Conservation (phyloP, 768 basidiomycete genomes). For the Leccinum uliginosum region DNA sequence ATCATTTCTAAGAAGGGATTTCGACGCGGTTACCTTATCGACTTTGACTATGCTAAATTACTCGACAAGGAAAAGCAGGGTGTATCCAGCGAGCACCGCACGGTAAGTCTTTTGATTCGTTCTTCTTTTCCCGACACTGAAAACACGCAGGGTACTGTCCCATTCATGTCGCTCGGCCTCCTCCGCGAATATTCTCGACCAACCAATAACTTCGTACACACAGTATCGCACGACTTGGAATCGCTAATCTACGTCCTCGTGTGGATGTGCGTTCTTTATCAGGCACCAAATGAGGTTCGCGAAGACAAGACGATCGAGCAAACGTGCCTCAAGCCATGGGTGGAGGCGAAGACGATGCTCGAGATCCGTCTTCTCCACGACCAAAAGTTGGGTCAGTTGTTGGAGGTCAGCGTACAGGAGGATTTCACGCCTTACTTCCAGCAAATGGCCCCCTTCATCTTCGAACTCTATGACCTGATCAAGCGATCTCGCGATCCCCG, state of each 20-base stretch:
- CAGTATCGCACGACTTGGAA: background rate
- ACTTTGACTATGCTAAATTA: background rate
- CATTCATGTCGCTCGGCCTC: background rate
- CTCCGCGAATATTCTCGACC: background rate
- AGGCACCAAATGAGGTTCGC: background rate
- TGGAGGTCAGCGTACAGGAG: background rate
- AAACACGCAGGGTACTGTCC: background rate
- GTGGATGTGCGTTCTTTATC: background rate
- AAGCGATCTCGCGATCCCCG: background rate
- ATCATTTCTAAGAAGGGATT: background rate
- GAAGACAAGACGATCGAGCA: background rate
- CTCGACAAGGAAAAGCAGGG: background rate
- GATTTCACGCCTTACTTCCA: background rate
- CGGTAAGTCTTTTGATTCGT: background rate
- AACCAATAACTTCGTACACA: background rate
- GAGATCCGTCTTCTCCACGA: background rate
- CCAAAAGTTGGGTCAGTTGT: background rate
- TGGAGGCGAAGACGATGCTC: background rate
- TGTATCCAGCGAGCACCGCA: background rate
- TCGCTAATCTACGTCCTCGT: background rate
- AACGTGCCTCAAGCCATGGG: background rate
- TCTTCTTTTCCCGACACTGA: background rate
- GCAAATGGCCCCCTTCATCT: background rate
- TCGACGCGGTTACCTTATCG: background rate
- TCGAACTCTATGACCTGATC: background rate